A percentile compares a stretch with the other conserved stretches of the same genome.
Evolutionary conservation across 495 filamentous ascomycete species (phyloP).

Genomic region (Saxophila tyrrhenica): DNA sequence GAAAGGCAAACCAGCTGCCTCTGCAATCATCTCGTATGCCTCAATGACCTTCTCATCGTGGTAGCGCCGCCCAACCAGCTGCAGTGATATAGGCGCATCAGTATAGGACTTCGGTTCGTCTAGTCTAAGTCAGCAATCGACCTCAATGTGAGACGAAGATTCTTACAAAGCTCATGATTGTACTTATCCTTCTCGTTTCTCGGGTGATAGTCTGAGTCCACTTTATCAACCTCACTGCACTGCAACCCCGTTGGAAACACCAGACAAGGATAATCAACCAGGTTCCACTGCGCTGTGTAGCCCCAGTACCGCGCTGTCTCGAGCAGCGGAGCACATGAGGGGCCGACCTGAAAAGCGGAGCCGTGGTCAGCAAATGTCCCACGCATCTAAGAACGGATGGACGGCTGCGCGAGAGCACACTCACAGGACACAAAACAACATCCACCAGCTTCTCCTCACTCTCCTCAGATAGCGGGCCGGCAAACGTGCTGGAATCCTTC

Average conservation of each 20-base stretch:
- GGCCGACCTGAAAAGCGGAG: no score
- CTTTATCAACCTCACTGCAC: slow-evolving; percentile 33
- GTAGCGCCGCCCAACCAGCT: slow-evolving; percentile 17
- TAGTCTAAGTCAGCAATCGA: neutral
- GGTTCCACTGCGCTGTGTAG: slow-evolving; percentile 14
- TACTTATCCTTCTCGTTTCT: slow-evolving; percentile 32
- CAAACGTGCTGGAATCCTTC: neutral
- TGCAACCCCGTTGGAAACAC: slow-evolving; percentile 32
- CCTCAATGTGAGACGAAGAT: neutral
- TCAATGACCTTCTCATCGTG: slow-evolving; percentile 24
- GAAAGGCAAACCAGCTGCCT: slow-evolving; percentile 20
- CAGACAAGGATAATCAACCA: slow-evolving; percentile 14
- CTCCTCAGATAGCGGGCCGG: neutral
- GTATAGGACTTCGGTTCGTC: slow-evolving; percentile 27
- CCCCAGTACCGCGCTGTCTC: slow-evolving; percentile 10
- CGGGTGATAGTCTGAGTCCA: slow-evolving; percentile 24
- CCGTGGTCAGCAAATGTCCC: no score
- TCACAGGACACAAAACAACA: slow-evolving; percentile 44
- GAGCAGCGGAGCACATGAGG: slow-evolving; percentile 11
- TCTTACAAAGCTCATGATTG: slow-evolving; percentile 30
- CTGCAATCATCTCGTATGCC: slow-evolving; percentile 28
- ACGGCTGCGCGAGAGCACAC: no score
- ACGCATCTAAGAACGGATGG: no score
- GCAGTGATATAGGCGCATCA: slow-evolving; percentile 21
- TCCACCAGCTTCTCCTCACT: slow-evolving; percentile 32